Conservation (phyloP, 116 monocot genomes). For the Phalaenopsis hybrid region DNA sequence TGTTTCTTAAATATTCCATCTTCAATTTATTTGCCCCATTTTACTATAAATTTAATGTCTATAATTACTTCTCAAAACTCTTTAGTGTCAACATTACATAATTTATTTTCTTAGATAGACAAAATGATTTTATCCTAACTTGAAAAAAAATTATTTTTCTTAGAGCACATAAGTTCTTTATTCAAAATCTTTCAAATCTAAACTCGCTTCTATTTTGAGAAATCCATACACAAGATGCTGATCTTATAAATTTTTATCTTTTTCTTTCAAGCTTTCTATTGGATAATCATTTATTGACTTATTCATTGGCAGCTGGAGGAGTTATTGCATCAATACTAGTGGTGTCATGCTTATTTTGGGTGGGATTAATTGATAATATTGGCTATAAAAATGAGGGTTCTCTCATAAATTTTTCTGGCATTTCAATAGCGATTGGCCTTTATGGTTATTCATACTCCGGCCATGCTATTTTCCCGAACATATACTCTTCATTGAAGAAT, state of each 20-base stretch:
- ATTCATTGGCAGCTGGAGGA: conserved; percentile 59
- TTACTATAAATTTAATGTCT: background rate
- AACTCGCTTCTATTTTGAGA: background rate
- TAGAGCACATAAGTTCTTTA: no score
- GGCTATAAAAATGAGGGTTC: conserved; percentile 54
- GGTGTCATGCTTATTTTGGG: conserved; percentile 74
- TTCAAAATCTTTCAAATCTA: background rate
- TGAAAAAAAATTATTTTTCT: background rate
- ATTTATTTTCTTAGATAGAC: background rate
- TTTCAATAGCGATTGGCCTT: conserved; percentile 85
- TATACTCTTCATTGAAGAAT: conserved; percentile 91
- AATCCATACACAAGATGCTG: background rate
- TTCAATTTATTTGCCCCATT: background rate
- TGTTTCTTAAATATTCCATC: background rate
- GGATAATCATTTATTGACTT: background rate
- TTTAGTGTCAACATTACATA: background rate
- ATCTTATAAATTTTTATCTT: background rate
- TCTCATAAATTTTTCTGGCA: conserved; percentile 45
- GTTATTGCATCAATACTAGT: conserved; percentile 79
- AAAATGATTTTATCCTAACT: background rate
- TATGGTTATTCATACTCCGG: conserved; percentile 95
- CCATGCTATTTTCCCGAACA: conserved; percentile 95
- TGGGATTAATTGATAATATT: conserved; percentile 69
- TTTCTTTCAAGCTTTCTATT: background rate
- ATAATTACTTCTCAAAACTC: conserved; percentile 2